Evolutionary conservation across 1,139 yeast genomes (phyloP), one percentile per base, ranked within the genome.

Genomic region (Yamadazyma buinensis): DNA sequence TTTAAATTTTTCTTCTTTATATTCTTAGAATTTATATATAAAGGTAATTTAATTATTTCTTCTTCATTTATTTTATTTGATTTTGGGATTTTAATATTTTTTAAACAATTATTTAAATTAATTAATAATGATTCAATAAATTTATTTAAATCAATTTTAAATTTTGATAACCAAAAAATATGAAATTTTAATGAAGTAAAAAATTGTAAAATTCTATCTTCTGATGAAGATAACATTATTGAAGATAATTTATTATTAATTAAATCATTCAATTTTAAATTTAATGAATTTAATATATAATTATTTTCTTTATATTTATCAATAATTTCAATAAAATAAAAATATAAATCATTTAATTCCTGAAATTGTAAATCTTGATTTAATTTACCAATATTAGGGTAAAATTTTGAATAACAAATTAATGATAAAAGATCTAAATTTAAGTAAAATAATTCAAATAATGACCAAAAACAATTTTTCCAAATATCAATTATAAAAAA

Each of bases 391-490:
- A 43, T 40, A 8, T 52, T 49, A 7, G 48, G 38, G 27, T 23
- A 36, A 23, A 46, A 35, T 26, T 35, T 30, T 3, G 34, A 26
- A 21, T 37, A 32, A 20, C 38, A 31, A 6, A 54, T 35, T 14
- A 57, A 43, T 1, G 61, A 41, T 6, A 62, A 36, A 1, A 60
- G 44, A 34, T 68, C 75, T 4, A 67, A 39, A 11, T 55, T 43
- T 19, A 63, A 39, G 1, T 67, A 57, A 8, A 59, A 39, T 15
- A 67, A 37, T n/a, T 61, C 69, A 36, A 55, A 60, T n/a, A 68
- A 54, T 2, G 61, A 48, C 33, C 54, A 38, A 41, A 62, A 66
- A 38, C 73, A 64, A n/a, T 46, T 40, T 3, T 44, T 40, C 22
- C 54, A 36, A 5, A 66, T 41, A 3, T 48, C 49, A 7, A 44